These are phyloP conservation scores for Termitomyces eurrhizus DNA, from an alignment of 768 basidiomycete genomes.

Conservation along the genomic window DNA sequence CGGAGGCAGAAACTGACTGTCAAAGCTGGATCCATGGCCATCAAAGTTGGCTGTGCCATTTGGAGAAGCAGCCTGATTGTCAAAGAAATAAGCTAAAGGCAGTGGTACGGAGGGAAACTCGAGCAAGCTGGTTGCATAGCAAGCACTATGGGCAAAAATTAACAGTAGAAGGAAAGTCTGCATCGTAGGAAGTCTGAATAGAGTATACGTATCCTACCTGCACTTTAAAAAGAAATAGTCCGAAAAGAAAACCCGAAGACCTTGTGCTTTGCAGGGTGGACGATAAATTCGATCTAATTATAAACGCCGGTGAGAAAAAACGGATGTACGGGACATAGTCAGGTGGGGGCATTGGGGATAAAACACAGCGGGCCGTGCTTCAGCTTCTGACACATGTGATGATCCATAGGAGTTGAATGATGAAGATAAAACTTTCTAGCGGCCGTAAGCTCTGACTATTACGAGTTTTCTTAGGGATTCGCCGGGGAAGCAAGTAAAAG, in stretches of 20 bases:
- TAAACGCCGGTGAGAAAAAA: background rate
- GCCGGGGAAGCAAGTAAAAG: background rate
- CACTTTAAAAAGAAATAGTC: background rate
- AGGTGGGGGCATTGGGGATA: background rate
- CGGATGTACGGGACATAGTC: background rate
- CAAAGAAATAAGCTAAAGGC: constrained; percentile 25
- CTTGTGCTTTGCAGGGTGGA: background rate
- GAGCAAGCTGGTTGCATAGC: constrained; percentile 4
- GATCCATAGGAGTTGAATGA: background rate
- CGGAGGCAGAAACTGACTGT: constrained; percentile 34
- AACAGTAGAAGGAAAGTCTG: background rate
- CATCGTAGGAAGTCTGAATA: background rate
- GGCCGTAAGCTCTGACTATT: no score
- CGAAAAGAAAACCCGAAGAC: constrained; percentile 2
- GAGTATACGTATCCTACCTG: background rate
- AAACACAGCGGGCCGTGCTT: background rate
- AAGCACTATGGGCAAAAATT: background rate
- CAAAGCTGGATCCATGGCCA: constrained; percentile 34
- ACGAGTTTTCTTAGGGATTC: background rate
- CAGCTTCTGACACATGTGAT: background rate
- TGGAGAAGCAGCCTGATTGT: constrained; percentile 42
- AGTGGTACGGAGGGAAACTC: constrained; percentile 30
- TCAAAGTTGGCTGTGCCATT: constrained; percentile 39
- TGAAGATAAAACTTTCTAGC: background rate
- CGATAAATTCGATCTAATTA: background rate